Base-by-base conservation (phyloP, 2,329 filamentous ascomycete species). In the Fusarium camptoceras region DNA sequence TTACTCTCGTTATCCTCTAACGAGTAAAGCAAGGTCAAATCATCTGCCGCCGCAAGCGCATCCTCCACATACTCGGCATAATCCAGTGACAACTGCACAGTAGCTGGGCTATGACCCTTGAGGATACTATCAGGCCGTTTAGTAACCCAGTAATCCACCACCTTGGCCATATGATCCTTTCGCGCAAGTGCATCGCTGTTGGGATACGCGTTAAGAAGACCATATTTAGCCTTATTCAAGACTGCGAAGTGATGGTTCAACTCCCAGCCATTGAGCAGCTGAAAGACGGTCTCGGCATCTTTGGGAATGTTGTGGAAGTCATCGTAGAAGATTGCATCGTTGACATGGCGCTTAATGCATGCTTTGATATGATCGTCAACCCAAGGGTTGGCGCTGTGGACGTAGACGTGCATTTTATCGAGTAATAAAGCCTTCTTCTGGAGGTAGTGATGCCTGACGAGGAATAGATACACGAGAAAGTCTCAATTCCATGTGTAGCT, bases 61-160 rank as follows among this genome's bases (percentile, higher is more conserved):
- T 81, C 80, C 2, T 81, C 80, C 1, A 81, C 79, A 34, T 80
- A 81, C 59, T 81, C 80, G 60, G 68, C 73, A 22, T 81, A 81
- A 53, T 81, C 79, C 8, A 81, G 76, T 8, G 77, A 77, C 14
- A 81, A 50, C 2, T 78, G 73, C 8, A 81, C 74, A 0, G 80
- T 81, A 1, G 73, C 59, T 1, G 80, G 79, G 0, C 74, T 72
- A 8, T 79, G 75, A 0, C 64, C 67, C n/a, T 66, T 76, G 3
- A 81, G 69, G 0, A 76, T 74, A 53, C 77, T 81, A 1, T 74
- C 67, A 2, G 78, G 76, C 9, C 79, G 69, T 49, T 81, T 81
- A 0, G 79, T 76, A 0, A 76, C 73, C 80, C 80, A 81, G 27
- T 77, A 80, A 34, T 81, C 78, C 8, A 79, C 76, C 2, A 78